Evolutionary conservation across 1,139 yeast genomes (phyloP), one percentile per base, ranked within the genome.

Genomic region (Nakaseomyces delphensis): DNA sequence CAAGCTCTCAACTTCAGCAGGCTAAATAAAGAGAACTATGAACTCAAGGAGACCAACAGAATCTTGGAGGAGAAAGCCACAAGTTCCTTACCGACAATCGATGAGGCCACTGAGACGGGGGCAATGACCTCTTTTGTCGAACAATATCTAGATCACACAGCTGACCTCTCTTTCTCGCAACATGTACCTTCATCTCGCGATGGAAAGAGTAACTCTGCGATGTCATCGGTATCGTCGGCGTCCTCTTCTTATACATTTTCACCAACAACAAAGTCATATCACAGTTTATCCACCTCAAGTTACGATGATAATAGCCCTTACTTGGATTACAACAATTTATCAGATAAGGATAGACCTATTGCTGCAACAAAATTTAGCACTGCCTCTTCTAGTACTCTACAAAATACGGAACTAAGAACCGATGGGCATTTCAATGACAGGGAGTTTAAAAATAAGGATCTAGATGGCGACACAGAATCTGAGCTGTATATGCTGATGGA

Each of bases 1-100:
- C 63, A 60, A 38, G 54, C 64, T 3, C 57, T 63, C 44, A 54
- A 65, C 39, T 54, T 63, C 49, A 60, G 55, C 42, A 62, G 63
- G 55, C 47, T 58, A 16, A 46, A 60, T 32, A 45, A 49, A 8
- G 60, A 55, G 15, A 60, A 56, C 19, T 53, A 47, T 13, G 39
- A 44, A 37, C 48, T 54, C 19, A 54, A 54, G 44, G 57, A 54
- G 16, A 48, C 49, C 15, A 35, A 43, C 13, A 54, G 51, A 24
- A 43, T 32, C 8, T 15, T 38, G 14, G 43, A 45, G 11, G 47
- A 41, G 9, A 46, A 41, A 14, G 37, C 42, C 9, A 23, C 42
- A 3, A 30, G 13, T 7, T 36, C 27, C 5, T 36, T 40, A 28
- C 46, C 42, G 13, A 28, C 36, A 13, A 37, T 41, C 14, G 46